Evolutionary conservation across 1,139 yeast genomes (phyloP).

Genomic region (Scheffersomyces titani): DNA sequence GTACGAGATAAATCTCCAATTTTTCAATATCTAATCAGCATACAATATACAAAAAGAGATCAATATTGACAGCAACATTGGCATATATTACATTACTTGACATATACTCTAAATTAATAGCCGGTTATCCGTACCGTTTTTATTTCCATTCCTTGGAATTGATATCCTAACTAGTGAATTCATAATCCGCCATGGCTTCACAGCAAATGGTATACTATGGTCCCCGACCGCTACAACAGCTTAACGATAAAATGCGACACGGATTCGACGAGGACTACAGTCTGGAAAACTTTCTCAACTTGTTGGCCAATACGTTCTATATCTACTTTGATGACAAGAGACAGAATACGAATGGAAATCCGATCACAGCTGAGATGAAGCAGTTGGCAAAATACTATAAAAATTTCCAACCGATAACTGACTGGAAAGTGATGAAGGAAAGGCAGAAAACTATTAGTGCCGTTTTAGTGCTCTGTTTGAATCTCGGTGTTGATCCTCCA

Average conservation of each 20-base stretch:
- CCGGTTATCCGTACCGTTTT: background rate
- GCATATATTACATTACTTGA: background rate
- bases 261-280: slow-evolving; percentile 75
- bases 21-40: background rate
- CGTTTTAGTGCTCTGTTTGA: slow-evolving; percentile 84
- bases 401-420: slow-evolving; percentile 71
- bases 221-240: slow-evolving; percentile 39
- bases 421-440: slow-evolving; percentile 91
- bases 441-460: slow-evolving; percentile 95
- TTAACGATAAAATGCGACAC: slow-evolving; percentile 66
- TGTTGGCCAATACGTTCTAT: slow-evolving; percentile 70
- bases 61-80: background rate
- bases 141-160: background rate
- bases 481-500: slow-evolving; percentile 97
- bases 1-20: background rate
- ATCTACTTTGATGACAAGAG: slow-evolving; percentile 87
- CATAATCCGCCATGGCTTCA: slow-evolving; percentile 11
- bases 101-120: background rate
- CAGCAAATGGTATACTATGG: slow-evolving; percentile 27
- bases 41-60: too few relatives aligned
- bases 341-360: slow-evolving; percentile 88
- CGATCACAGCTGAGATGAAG: slow-evolving; percentile 60
- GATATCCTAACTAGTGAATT: too few relatives aligned
- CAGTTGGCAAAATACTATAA: slow-evolving; percentile 41
- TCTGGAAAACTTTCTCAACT: slow-evolving; percentile 64